Base-by-base conservation (phyloP, 2,329 filamentous ascomycete species). In the Zasmidium angulare region DNA sequence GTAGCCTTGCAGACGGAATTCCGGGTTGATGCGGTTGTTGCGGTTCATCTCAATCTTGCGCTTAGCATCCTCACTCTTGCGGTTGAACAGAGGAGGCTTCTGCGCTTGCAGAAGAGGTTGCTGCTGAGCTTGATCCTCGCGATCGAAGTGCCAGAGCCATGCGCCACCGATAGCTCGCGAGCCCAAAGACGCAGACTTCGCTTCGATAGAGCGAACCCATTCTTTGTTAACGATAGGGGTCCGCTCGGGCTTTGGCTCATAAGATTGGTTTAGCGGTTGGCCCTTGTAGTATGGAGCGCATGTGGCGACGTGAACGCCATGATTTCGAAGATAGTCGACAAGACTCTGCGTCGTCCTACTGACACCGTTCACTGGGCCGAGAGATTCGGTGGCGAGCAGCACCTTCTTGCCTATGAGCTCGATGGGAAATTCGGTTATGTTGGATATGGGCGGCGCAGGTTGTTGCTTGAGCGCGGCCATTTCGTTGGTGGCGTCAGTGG, bases 341-440 rank as follows among this genome's bases (percentile, higher is more conserved):
- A 90, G 80, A 78, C 86, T 89, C 66, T 86, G 77, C 0, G 88
- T 90, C 3, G 87, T 90, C 61, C 86, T 81, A 67, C 85, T 88
- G 49, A 90, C 87, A n/a, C 88, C 87, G 69, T 90, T 90, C 70
- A 90, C 85, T 0, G 87, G 87, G 2, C 87, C 87, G 59, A 89
- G 87, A 0, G 86, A 89, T 70, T 90, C 88, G 14, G 87, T 89
- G 62, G 86, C 88, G 7, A 90, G 80, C 7, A 90, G 75, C 61
- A 90, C 80, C 62, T 82, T 82, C 72, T 85, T 87, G 10, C 84
- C 85, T 40, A 78, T 74, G n/a, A 89, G 78, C 9, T 76, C 64
- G 19, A 58, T 65, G 3, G 79, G 80, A 54, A 82, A 82, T 21
- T 67, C 63, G 4, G 56, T 63, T 10, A 36, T 20, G 36, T 43